Evolutionary conservation across 805 yeast genomes (phyloP), one percentile per base, ranked within the genome.

Genomic region (Candida krabiensis): DNA sequence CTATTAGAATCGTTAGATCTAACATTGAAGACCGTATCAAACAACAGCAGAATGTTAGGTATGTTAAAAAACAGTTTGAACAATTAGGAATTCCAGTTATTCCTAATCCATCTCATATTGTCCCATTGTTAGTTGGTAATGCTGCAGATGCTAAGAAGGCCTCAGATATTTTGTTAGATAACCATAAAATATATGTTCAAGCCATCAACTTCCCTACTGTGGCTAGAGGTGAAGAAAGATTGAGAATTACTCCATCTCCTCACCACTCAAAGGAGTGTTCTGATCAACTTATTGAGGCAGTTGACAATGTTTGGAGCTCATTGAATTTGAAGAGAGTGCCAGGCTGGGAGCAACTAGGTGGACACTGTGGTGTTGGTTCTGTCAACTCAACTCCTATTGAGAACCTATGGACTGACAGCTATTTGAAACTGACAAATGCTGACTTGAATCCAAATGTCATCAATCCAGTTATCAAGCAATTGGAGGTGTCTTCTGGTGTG

Each of bases 161-260:
- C 8, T 86, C 96, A 16, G 99, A 93, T 63, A 62, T 85, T 63
- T 77, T 93, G 58, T 79, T 93, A 72, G 76, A 83, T 47, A 80
- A 85, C 54, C 85, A 89, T 67, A 75, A 77, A 49, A 90, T 93
- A 61, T 93, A 93, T 58, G 99, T 95, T 31, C 99, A 93, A 70
- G 96, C 98, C 32, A 93, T 93, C 63, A 93, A 93, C 70, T 93
- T 84, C 80, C 99, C 99, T 44, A 93, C 99, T 17, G 99, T 93
- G 44, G 83, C 96, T 14, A 80, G 85, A 51, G 99, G 99, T 44
- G 83, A 89, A 49, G 99, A 93, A 70, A 82, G 99, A 62, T 78
- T 93, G 56, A 82, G 99, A 68, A 80, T 93, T 59, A 93, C 99
- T n/a, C 98, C 99, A 39, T 90, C 99, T 28, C 99, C 99, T 25